These are phyloP conservation scores for Simplicillium sp. DNA, from an alignment of 2,329 filamentous ascomycete species.

Conservation along the genomic window DNA sequence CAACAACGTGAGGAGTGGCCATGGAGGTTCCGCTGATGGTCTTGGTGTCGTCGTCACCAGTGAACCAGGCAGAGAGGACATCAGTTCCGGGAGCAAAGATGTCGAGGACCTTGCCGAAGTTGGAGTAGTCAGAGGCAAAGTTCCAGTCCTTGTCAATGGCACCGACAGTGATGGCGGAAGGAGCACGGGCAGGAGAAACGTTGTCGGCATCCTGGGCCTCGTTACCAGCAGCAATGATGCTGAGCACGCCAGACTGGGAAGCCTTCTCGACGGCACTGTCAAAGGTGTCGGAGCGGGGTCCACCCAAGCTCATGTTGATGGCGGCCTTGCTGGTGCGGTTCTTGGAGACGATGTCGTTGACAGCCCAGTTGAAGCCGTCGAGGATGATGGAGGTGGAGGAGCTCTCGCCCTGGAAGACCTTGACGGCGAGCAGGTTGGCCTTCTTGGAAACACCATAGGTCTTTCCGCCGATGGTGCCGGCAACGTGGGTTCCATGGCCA, in stretches of 20 bases:
- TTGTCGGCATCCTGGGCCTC: constrained; percentile 18
- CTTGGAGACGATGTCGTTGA: constrained; percentile 31
- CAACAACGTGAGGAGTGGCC: constrained; percentile 52
- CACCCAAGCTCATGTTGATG: constrained; percentile 48
- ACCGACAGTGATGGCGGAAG: constrained; percentile 22
- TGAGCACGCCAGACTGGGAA: constrained; percentile 34
- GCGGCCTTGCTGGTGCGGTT: constrained; percentile 30
- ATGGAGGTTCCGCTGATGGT: constrained; percentile 54
- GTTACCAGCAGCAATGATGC: constrained; percentile 48
- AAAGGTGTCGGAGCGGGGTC: constrained; percentile 30
- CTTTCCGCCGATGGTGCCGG: constrained; percentile 10
- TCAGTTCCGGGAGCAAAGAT: constrained; percentile 40
- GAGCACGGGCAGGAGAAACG: constrained; percentile 20
- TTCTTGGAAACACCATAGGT: constrained; percentile 33
- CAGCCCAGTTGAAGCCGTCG: constrained; percentile 29
- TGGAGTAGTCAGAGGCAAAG: constrained; percentile 34
- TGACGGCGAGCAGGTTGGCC: constrained; percentile 32
- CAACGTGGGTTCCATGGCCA: neutral
- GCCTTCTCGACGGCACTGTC: constrained; percentile 39
- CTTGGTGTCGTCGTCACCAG: constrained; percentile 29
- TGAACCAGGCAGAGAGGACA: constrained; percentile 39
- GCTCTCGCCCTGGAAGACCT: constrained; percentile 27
- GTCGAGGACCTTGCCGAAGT: constrained; percentile 38
- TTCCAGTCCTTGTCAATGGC: constrained; percentile 25
- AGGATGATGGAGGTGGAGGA: constrained; percentile 20